phyloP scores from a whole-genome alignment of 352 stramenopile species.

The Phytophthora hibernalis region DNA sequence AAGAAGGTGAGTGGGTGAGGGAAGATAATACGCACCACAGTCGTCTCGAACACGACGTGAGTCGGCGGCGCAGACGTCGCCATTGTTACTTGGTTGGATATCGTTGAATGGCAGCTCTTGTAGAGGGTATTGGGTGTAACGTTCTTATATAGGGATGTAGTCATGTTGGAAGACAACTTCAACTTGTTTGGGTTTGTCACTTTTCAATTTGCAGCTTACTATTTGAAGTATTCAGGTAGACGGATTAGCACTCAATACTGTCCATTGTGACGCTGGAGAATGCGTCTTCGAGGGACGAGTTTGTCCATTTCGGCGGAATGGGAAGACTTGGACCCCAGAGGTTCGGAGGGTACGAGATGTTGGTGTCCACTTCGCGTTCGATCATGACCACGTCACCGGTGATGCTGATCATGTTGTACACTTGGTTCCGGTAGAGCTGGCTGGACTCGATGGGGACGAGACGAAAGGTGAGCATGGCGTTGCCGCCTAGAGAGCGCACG shows the following conservation, averaged over 20 bases:
- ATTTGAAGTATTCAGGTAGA: too few relatives aligned
- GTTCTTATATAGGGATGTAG: background rate
- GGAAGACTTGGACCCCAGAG: constrained; percentile 43
- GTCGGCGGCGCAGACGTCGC: constrained; percentile 52
- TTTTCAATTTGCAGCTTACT: too few relatives aligned
- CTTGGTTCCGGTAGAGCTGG: constrained; percentile 89
- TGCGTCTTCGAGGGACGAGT: constrained; percentile 22
- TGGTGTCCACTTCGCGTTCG: constrained; percentile 56
- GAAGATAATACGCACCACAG: constrained; percentile 52
- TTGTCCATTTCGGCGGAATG: constrained; percentile 24
- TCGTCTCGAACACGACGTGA: constrained; percentile 88
- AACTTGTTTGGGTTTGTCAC: too few relatives aligned
- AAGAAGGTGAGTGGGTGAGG: background rate
- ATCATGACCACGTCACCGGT: constrained; percentile 88
- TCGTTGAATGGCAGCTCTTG: too few relatives aligned
- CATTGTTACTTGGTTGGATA: background rate
- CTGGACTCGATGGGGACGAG: constrained; percentile 90
- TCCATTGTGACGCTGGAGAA: constrained; percentile 23
- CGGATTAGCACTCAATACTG: background rate
- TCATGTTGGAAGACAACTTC: too few relatives aligned
- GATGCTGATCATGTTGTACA: constrained; percentile 94
- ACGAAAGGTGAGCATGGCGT: constrained; percentile 89
- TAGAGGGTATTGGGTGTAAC: background rate
- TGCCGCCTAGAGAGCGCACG: constrained; percentile 82
- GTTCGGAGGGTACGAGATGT: constrained; percentile 37